A percentile compares a stretch with the other conserved stretches of the same genome.
These are phyloP conservation scores for Cryptosporidium felis DNA, from an alignment of 169 alveolate genomes.

Conservation along the genomic window DNA sequence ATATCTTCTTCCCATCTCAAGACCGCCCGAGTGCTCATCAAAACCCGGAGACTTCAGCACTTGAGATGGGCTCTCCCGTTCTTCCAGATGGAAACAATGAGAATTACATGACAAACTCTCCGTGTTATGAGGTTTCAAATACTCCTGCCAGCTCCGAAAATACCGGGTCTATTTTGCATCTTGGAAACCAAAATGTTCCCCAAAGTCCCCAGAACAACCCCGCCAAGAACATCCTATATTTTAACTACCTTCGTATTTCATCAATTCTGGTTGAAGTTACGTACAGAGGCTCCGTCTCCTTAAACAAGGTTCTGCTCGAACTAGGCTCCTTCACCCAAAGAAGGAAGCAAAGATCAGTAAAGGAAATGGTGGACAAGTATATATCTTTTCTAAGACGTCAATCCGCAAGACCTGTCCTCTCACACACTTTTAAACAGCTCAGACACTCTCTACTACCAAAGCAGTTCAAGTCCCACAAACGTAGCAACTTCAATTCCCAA, in stretches of 20 bases:
- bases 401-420: slow-evolving; percentile 56
- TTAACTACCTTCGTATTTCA: slow-evolving; percentile 45
- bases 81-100: no score
- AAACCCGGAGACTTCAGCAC: neutral
- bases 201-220: neutral
- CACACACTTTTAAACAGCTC: slow-evolving; percentile 53
- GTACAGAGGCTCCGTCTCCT: slow-evolving; percentile 59
- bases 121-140: neutral
- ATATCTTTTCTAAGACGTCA: slow-evolving; percentile 52
- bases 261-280: slow-evolving; percentile 63
- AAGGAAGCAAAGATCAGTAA: slow-evolving; percentile 31
- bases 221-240: slow-evolving; percentile 44
- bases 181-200: neutral
- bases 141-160: neutral
- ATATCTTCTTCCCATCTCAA: slow-evolving; percentile 28
- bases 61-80: no score
- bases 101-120: neutral
- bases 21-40: neutral
- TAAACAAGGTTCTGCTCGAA: slow-evolving; percentile 49
- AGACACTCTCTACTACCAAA: slow-evolving; percentile 55
- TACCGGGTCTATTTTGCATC: neutral
- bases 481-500: slow-evolving; percentile 32
- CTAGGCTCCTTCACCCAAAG: slow-evolving; percentile 63
- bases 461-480: slow-evolving; percentile 48
- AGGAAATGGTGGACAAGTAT: slow-evolving; percentile 58